Percentiles rank a stretch among this genome's conserved stretches.
phyloP scores from a whole-genome alignment of 2,329 filamentous ascomycete species.

The Cladophialophora yegresii region DNA sequence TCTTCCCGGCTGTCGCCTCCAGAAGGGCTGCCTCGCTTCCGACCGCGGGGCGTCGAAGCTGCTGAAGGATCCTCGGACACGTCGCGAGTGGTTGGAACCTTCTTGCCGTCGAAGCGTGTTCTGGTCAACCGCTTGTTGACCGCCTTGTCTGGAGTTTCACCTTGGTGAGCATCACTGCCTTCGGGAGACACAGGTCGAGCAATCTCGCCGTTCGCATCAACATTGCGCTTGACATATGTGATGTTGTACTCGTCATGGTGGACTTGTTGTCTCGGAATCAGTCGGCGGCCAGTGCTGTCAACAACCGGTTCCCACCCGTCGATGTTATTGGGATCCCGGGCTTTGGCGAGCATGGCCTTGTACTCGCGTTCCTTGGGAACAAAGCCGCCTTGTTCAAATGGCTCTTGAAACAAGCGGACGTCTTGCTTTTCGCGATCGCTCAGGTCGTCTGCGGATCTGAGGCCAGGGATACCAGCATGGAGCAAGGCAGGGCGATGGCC shows the following conservation, averaged over 20 bases:
- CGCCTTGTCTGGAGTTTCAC: constrained; percentile 25
- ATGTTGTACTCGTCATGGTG: constrained; percentile 33
- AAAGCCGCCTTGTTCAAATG: constrained; percentile 57
- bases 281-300: constrained; percentile 40
- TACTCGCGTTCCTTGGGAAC: constrained; percentile 48
- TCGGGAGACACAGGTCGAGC: constrained; percentile 26
- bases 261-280: constrained; percentile 30
- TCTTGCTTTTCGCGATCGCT: constrained; percentile 40
- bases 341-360: constrained; percentile 45
- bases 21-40: constrained; percentile 28
- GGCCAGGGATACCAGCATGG: constrained; percentile 41
- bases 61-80: constrained; percentile 31
- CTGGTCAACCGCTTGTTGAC: constrained; percentile 31
- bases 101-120: constrained; percentile 35
- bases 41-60: constrained; percentile 24
- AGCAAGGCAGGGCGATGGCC: constrained; percentile 43
- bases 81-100: constrained; percentile 33
- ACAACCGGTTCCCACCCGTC: constrained; percentile 47
- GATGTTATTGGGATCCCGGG: constrained; percentile 40
- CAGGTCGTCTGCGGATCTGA: constrained; percentile 30
- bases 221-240: constrained; percentile 30
- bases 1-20: constrained; percentile 23
- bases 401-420: constrained; percentile 55
- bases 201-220: constrained; percentile 30
- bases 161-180: constrained; percentile 20